Evolutionary conservation across 108 stramenopile species (phyloP).

Genomic region (Aurantiochytrium sp.): DNA sequence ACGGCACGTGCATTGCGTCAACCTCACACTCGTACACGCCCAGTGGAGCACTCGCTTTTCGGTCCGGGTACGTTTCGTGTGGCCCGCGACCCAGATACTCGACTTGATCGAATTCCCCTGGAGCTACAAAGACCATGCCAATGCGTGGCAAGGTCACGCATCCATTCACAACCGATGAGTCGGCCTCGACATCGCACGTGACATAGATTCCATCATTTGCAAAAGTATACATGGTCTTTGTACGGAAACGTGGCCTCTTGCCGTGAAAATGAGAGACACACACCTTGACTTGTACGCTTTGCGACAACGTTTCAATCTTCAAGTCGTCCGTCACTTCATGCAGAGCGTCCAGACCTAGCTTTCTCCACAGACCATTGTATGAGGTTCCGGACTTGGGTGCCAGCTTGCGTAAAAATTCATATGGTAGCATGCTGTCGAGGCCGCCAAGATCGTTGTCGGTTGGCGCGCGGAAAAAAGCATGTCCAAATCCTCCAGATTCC

Average conservation of each 20-base stretch:
- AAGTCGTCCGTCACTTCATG: background rate
- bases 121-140: background rate
- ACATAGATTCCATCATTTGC: background rate
- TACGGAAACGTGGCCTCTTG: background rate
- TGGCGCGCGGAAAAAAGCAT: background rate
- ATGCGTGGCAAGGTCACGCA: background rate
- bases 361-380: background rate
- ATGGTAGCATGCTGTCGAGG: background rate
- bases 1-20: background rate
- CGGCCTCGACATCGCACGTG: background rate
- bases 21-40: background rate
- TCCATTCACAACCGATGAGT: background rate
- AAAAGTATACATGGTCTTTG: background rate
- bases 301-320: background rate
- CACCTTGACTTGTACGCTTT: background rate
- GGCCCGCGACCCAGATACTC: background rate
- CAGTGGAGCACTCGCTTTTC: background rate
- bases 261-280: background rate
- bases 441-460: background rate
- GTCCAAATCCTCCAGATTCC: background rate
- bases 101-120: background rate
- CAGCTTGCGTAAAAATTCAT: background rate
- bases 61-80: background rate
- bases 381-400: background rate
- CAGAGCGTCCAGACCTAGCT: background rate